Conservation (phyloP, 208 protist species). For the Leishmania gerbilli region DNA sequence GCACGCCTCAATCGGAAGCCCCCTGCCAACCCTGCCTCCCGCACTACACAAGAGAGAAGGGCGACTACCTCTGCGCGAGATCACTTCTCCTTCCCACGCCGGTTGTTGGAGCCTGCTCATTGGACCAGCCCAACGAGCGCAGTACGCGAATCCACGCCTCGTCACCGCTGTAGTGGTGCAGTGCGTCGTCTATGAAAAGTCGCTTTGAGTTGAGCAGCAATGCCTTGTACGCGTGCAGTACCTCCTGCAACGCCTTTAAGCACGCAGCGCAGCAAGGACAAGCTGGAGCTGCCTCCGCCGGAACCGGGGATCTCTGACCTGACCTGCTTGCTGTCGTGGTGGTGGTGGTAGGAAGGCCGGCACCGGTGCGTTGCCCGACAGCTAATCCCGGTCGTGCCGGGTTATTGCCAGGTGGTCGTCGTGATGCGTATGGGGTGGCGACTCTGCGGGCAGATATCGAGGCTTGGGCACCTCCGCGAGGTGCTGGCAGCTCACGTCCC, state of each 20-base stretch:
- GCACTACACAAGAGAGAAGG: not conserved
- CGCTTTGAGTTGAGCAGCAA: conserved; percentile 49
- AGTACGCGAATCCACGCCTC: conserved; percentile 64
- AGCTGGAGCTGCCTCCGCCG: conserved; percentile 11
- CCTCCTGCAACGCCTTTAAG: conserved; percentile 15
- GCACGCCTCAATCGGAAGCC: not conserved
- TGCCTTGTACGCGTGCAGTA: conserved; percentile 31
- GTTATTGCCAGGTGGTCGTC: not conserved
- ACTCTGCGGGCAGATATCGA: not conserved
- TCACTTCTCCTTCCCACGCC: too few relatives aligned
- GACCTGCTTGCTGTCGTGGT: not conserved
- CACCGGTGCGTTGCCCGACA: not conserved
- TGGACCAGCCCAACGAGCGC: conserved; percentile 38
- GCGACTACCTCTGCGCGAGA: not conserved
- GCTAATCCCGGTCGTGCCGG: not conserved
- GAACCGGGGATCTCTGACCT: not conserved
- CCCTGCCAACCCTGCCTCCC: not conserved
- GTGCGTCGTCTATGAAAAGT: conserved; percentile 57
- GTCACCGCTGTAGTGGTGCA: conserved; percentile 69
- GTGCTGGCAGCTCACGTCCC: conserved; percentile 10
- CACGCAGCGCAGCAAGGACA: conserved; percentile 27
- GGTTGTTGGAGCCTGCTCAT: not conserved
- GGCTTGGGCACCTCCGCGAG: not conserved
- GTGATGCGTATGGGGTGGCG: not conserved
- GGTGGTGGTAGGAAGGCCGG: not conserved